Evolutionary conservation across 1,139 yeast species (phyloP).

Genomic region (Pichia sp.): DNA sequence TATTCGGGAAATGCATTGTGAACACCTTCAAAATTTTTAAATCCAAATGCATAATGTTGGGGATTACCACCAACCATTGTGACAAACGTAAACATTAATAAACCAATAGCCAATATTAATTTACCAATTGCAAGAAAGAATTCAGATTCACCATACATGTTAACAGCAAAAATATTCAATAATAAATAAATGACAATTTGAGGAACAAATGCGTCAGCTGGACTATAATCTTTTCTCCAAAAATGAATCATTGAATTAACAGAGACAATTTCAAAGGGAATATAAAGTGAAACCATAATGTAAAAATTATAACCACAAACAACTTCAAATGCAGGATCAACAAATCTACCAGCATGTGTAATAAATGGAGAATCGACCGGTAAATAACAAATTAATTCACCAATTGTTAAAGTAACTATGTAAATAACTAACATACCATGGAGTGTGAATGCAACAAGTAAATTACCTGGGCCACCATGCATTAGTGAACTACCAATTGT

Average conservation of each 20-base stretch:
- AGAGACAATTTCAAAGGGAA: conserved; percentile 47
- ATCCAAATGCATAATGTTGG: conserved; percentile 51
- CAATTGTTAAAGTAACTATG: conserved; percentile 39
- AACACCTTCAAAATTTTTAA: conserved; percentile 52
- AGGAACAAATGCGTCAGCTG: conserved; percentile 41
- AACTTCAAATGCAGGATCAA: conserved; percentile 46
- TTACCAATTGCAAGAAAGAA: conserved; percentile 54
- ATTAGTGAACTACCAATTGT: conserved; percentile 63
- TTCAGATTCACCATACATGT: conserved; percentile 54
- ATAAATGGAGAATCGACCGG: conserved; percentile 47
- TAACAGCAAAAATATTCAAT: conserved; percentile 38
- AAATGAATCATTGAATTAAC: conserved; percentile 45
- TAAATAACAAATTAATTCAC: conserved; percentile 44
- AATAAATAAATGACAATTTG: conserved; percentile 33
- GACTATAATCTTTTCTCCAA: conserved; percentile 45
- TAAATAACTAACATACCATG: conserved; percentile 38
- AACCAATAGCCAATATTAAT: conserved; percentile 47
- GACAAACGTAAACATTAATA: conserved; percentile 39
- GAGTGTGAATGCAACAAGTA: conserved; percentile 52
- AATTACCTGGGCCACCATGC: conserved; percentile 70
- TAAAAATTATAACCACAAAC: conserved; percentile 42
- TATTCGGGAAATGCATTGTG: conserved; percentile 52
- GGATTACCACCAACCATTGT: conserved; percentile 54
- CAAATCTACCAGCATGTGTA: conserved; percentile 45
- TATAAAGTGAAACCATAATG: conserved; percentile 42